These are phyloP conservation scores for Paraphoma chrysanthemicola DNA, from an alignment of 2,329 filamentous ascomycete genomes.

Conservation along the genomic window DNA sequence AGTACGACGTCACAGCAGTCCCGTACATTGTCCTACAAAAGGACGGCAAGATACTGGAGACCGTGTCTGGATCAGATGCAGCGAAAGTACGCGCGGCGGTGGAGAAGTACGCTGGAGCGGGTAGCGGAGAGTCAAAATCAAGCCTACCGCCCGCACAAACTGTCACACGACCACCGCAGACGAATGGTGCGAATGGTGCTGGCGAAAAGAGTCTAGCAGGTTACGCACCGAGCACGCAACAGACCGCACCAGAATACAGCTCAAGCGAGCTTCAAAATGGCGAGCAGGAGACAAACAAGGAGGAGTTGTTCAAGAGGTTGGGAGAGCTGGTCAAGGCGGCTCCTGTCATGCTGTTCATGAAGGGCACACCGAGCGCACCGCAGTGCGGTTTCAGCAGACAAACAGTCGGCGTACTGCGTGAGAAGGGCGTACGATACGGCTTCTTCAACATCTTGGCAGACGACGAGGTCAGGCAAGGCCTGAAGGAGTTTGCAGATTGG, in stretches of 20 bases:
- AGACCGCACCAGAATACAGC: conserved; percentile 56
- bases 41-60: conserved; percentile 77
- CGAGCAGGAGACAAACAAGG: conserved; percentile 64
- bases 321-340: conserved; percentile 90
- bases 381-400: conserved; percentile 95
- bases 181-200: conserved; percentile 38
- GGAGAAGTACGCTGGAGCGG: conserved; percentile 74
- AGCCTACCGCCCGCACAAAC: conserved; percentile 52
- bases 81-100: conserved; percentile 84
- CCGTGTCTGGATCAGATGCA: conserved; percentile 88
- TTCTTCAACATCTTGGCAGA: conserved; percentile 99
- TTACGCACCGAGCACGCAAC: conserved; percentile 53
- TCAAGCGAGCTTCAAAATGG: conserved; percentile 39
- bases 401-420: conserved; percentile 82
- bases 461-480: conserved; percentile 92
- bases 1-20: conserved; percentile 92
- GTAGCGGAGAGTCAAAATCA: conserved; percentile 43
- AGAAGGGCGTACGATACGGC: conserved; percentile 92
- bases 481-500: conserved; percentile 99
- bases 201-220: conserved; percentile 50
- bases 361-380: conserved; percentile 85
- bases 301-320: conserved; percentile 83
- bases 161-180: conserved; percentile 53
- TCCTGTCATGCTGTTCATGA: conserved; percentile 99
- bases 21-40: conserved; percentile 88